phyloP scores from a whole-genome alignment of 192 early-diverging fungal genomes.

The Neocallimastix lanati region DNA sequence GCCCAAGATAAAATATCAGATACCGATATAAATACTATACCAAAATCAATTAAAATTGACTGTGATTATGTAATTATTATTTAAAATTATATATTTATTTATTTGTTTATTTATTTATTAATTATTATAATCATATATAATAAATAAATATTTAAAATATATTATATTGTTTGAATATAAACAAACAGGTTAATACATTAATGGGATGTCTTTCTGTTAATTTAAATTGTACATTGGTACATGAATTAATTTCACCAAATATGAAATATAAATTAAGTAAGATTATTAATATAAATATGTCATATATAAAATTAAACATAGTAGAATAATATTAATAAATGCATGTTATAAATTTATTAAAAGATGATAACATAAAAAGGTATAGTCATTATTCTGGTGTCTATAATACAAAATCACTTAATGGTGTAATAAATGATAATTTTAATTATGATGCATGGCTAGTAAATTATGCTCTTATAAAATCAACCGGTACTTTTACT shows the following conservation, averaged over 20 bases:
- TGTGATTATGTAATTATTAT: background rate
- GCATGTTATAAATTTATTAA: background rate
- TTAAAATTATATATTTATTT: too few species aligned
- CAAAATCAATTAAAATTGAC: background rate
- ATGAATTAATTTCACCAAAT: too few species aligned
- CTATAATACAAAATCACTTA: background rate
- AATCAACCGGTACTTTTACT: background rate
- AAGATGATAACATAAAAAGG: background rate
- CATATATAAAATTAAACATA: background rate
- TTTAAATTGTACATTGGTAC: background rate
- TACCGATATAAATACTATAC: background rate
- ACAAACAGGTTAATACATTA: background rate
- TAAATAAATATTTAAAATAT: too few species aligned
- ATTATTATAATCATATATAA: too few species aligned
- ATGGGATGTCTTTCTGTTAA: background rate
- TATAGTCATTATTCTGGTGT: background rate
- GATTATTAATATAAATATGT: too few species aligned
- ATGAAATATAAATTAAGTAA: too few species aligned
- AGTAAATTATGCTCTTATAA: background rate
- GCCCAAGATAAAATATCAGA: background rate
- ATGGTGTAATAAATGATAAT: background rate
- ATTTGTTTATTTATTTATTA: too few species aligned
- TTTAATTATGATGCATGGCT: background rate
- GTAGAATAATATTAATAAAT: background rate
- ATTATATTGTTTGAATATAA: too few species aligned